A percentile compares a stretch with the other conserved stretches of the same genome.
Conservation (phyloP, 148 eudicot species). For the Drosera capensis region DNA sequence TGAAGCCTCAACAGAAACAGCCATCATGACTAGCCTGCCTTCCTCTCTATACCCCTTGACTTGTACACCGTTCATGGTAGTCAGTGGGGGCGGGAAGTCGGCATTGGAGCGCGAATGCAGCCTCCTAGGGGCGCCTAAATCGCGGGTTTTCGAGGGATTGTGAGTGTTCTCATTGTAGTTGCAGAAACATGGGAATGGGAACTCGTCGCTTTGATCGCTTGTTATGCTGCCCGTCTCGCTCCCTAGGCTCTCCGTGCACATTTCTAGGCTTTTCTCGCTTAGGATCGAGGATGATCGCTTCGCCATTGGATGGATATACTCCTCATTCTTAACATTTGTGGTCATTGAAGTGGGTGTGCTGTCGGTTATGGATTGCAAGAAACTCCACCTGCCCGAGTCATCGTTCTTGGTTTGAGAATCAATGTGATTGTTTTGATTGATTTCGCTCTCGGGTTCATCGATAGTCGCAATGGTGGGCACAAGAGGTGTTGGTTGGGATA, state of each 20-base stretch:
- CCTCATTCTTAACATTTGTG: slow-evolving; percentile 3
- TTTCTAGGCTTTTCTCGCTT: slow-evolving; percentile 50
- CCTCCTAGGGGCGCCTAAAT: not conserved
- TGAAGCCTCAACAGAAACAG: slow-evolving; percentile 4
- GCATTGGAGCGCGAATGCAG: not conserved
- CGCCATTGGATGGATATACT: slow-evolving; percentile 38
- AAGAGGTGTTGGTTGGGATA: slow-evolving; percentile 4
- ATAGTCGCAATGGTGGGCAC: not conserved
- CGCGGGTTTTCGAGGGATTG: not conserved
- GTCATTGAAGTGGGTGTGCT: not conserved
- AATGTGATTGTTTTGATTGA: not conserved
- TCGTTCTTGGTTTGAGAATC: slow-evolving; percentile 5
- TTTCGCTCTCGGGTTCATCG: not conserved
- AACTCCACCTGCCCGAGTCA: slow-evolving; percentile 21
- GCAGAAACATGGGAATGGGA: not conserved
- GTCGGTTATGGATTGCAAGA: slow-evolving; percentile 25
- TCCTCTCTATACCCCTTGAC: slow-evolving; percentile 11
- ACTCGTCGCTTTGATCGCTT: slow-evolving; percentile 22
- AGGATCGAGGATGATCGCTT: slow-evolving; percentile 21
- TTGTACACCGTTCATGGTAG: slow-evolving; percentile 12
- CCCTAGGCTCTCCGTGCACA: slow-evolving; percentile 78
- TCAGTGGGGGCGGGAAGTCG: slow-evolving; percentile 16
- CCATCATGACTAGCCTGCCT: slow-evolving; percentile 11
- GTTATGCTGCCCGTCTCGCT: slow-evolving; percentile 42
- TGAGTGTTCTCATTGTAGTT: not conserved